Conservation (phyloP, 1,139 yeast species). For the Blastobotrys persicus region DNA sequence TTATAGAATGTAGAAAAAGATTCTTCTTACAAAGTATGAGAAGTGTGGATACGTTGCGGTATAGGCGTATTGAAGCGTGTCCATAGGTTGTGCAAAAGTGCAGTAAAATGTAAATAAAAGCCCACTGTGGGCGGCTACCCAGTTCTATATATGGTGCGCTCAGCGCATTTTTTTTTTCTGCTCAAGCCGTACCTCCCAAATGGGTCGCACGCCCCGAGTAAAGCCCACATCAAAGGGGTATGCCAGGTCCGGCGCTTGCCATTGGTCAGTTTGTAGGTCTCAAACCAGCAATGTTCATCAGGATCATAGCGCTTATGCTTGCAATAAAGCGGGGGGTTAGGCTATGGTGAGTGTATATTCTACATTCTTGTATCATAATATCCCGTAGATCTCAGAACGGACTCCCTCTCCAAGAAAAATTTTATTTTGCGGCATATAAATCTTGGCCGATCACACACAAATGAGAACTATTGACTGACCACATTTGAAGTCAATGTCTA, state of each 20-base stretch:
- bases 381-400: background rate
- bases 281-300: background rate
- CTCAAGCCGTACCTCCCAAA: too few relatives aligned
- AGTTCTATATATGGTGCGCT: background rate
- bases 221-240: too few relatives aligned
- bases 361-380: too few relatives aligned
- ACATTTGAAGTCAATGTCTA: too few relatives aligned
- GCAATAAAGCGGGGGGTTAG: too few relatives aligned
- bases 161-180: background rate
- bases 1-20: conserved; percentile 7
- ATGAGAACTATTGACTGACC: too few relatives aligned
- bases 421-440: background rate
- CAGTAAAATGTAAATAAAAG: background rate
- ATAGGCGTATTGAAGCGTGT: conserved; percentile 8
- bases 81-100: conserved; percentile 7
- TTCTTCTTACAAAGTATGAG: conserved; percentile 7
- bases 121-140: background rate
- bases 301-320: too few relatives aligned
- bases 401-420: background rate
- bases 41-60: conserved; percentile 8
- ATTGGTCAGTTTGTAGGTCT: background rate
- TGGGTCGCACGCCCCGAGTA: too few relatives aligned
- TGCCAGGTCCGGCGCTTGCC: background rate
- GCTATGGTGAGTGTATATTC: too few relatives aligned
- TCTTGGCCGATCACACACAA: too few relatives aligned